A percentile compares a stretch with the other conserved stretches of the same genome.
Conservation (phyloP, 169 alveolate genomes). For the Besnoitia besnoiti region DNA sequence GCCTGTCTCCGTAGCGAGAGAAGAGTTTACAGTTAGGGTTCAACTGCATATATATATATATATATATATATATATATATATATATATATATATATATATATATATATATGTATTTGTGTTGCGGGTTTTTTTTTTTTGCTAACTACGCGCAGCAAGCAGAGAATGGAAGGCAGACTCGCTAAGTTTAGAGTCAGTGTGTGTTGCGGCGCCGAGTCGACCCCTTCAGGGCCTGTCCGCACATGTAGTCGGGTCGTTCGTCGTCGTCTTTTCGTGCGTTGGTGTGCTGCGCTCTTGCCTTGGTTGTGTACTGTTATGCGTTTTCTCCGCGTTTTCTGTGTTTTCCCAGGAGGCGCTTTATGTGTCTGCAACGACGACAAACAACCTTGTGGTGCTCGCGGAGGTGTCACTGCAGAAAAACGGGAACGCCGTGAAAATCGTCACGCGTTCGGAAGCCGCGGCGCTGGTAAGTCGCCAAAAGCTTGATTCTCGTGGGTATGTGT, state of each 20-base stretch:
- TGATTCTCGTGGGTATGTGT: too few species aligned
- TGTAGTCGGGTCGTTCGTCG: too few species aligned
- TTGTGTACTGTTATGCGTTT: not conserved
- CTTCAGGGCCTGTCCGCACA: too few species aligned
- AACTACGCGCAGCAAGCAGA: too few species aligned
- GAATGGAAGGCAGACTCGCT: too few species aligned
- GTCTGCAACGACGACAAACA: constrained; percentile 74
- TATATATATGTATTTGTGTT: not conserved
- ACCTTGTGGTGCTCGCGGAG: constrained; percentile 73
- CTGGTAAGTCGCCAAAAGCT: constrained; percentile 72
- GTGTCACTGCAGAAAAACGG: constrained; percentile 70
- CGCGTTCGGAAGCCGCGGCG: constrained; percentile 74
- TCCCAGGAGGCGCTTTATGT: constrained; percentile 73
- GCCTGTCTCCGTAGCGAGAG: too few species aligned
- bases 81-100: not conserved
- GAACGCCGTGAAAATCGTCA: constrained; percentile 64
- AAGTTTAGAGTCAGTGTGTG: not conserved
- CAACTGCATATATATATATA: not conserved
- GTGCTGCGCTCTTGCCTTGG: too few species aligned
- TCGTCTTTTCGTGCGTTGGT: too few species aligned
- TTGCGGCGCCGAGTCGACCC: too few species aligned
- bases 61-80: not conserved
- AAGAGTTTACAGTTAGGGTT: too few species aligned
- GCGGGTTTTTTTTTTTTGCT: not conserved
- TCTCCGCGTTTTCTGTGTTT: not conserved